Conservation (phyloP, 202 grass and related monocot species). For the Zizania palustris region DNA sequence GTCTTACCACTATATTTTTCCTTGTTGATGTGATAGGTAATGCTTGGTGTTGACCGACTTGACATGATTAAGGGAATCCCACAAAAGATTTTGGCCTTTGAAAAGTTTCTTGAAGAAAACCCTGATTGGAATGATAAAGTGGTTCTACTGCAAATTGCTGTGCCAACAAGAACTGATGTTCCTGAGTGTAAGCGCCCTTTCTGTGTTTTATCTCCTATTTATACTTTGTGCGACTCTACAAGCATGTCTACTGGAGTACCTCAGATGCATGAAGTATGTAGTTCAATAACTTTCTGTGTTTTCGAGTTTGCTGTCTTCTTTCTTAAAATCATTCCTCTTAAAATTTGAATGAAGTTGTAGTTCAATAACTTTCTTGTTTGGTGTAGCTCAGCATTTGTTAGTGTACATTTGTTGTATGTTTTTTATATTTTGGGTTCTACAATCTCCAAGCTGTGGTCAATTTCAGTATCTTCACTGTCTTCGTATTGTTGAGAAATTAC, state of each 20-base stretch:
- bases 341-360: neutral
- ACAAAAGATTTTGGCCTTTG: constrained; percentile 99
- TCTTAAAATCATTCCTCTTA: neutral
- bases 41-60: constrained; percentile 98
- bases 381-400: constrained; percentile 1
- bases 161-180: constrained; percentile 97
- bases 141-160: constrained; percentile 96
- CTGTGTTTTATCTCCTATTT: constrained; percentile 14
- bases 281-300: no score
- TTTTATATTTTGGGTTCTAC: neutral
- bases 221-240: constrained; percentile 20
- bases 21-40: constrained; percentile 66
- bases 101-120: constrained; percentile 99
- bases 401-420: neutral
- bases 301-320: constrained; percentile 8
- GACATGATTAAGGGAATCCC: constrained; percentile 99
- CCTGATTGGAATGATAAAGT: constrained; percentile 80
- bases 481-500: neutral
- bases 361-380: constrained; percentile 12
- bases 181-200: constrained; percentile 80
- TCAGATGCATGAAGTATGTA: constrained; percentile 14
- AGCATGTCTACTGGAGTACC: constrained; percentile 11
- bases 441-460: neutral
- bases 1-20: constrained; percentile 30
- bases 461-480: neutral